Evolutionary conservation across 768 basidiomycete species (phyloP), one percentile per base, ranked within the genome.

Genomic region (Lenzites betulinus): DNA sequence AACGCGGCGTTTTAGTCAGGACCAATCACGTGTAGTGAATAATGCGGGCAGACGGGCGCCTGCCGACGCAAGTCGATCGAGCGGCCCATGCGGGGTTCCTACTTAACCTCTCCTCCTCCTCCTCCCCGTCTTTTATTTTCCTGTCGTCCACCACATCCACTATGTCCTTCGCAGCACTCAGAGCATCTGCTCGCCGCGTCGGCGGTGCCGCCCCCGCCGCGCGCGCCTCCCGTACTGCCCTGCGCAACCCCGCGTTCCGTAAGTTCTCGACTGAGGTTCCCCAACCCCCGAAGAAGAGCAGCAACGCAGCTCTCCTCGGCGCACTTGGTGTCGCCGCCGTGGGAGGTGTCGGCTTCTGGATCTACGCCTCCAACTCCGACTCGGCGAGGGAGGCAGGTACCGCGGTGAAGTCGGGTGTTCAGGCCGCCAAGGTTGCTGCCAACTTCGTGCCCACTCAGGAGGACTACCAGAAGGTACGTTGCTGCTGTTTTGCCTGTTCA

Each of bases 391-490:
- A 83, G 51, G 79, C 83, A 15, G 75, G 75, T 25, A 81, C 85
- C 42, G 80, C 83, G 18, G 70, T 81, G 56, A 90, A 85, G 70
- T 84, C 88, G 7, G 84, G 81, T 15, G 76, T 80, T 3, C 87
- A 92, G 75, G 69, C 78, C 23, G 81, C 80, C 15, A 91, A 88
- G 71, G 84, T 78, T 58, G 83, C 80, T 35, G 78, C 83, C 42
- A 89, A 90, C 60, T 88, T 93, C 72, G 82, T 83, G 13, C 90
- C 91, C 22, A 81, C 85, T 39, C 85, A 89, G 77, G 86, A 86
- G 53, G 95, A 97, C 70, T 97, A 95, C 72, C 90, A 93, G 74
- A 94, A 96, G 84, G 90, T 87, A 33, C 11, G 74, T 51, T 15
- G 13, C 30, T 11, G 30, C 15, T 8, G 44, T 23, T 12, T 18